Evolutionary conservation across 192 early-diverging fungal species (phyloP).

Genomic region (Coemansia sp.): DNA sequence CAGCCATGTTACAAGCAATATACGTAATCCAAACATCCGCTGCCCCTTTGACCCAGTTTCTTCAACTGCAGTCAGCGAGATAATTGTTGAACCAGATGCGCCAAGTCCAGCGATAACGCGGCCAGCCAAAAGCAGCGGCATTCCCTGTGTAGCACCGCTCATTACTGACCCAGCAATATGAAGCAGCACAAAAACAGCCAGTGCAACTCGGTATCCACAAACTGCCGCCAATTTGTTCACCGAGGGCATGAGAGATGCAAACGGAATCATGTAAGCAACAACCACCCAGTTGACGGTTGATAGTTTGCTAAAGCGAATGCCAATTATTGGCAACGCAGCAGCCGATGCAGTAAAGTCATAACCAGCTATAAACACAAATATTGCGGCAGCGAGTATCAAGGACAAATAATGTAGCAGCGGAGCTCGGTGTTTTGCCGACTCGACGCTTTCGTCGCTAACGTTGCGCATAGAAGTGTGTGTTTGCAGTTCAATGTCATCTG

Average conservation of each 20-base stretch:
- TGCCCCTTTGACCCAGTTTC: slow-evolving; percentile 27
- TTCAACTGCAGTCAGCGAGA: slow-evolving; percentile 56
- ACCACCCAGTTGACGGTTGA: slow-evolving; percentile 77
- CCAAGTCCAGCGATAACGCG: slow-evolving; percentile 56
- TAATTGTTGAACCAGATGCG: slow-evolving; percentile 42
- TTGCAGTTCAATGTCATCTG: slow-evolving; percentile 7
- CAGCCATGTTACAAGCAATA: slow-evolving; percentile 35
- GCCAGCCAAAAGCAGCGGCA: slow-evolving; percentile 58
- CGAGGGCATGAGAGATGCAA: slow-evolving; percentile 51
- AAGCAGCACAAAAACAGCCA: slow-evolving; percentile 26
- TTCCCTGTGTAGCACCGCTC: slow-evolving; percentile 53
- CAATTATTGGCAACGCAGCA: slow-evolving; percentile 68
- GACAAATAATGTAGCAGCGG: slow-evolving; percentile 5
- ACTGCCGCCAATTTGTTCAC: slow-evolving; percentile 53
- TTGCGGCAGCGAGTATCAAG: slow-evolving; percentile 33
- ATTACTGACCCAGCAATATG: slow-evolving; percentile 45
- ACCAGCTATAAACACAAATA: slow-evolving; percentile 67
- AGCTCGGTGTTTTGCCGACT: not conserved
- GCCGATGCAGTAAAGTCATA: slow-evolving; percentile 82
- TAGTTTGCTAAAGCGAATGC: slow-evolving; percentile 68
- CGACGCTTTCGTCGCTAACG: not conserved
- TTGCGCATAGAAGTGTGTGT: not conserved
- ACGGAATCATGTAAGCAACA: slow-evolving; percentile 57
- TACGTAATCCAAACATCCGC: slow-evolving; percentile 25
- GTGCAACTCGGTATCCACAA: slow-evolving; percentile 45